Percentiles rank a stretch among this genome's conserved stretches.
These are phyloP conservation scores for Diplogelasinospora grovesii DNA, from an alignment of 495 filamentous ascomycete genomes.

Conservation along the genomic window DNA sequence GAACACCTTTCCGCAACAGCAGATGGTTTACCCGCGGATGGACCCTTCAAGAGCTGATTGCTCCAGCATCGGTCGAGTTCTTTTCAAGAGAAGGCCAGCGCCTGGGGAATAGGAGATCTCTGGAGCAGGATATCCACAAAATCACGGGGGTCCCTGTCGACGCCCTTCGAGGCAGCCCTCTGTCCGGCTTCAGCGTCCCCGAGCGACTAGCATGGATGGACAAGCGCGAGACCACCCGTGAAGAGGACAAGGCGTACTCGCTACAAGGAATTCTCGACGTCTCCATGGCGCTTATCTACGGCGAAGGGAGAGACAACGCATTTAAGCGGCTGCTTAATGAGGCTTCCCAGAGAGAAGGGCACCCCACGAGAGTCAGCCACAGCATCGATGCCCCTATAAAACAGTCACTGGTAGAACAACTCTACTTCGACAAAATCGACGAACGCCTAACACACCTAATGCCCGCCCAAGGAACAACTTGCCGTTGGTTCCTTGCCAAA, in stretches of 20 bases:
- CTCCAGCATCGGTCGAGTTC: background rate
- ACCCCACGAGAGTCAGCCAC: too few relatives aligned
- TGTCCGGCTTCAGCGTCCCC: background rate
- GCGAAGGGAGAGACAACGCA: background rate
- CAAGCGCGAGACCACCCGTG: conserved; percentile 1
- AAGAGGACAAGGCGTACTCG: conserved; percentile 3
- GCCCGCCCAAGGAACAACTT: conserved; percentile 27
- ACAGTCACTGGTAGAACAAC: too few relatives aligned
- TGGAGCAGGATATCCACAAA: background rate
- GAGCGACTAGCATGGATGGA: conserved; percentile 1
- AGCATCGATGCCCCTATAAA: too few relatives aligned
- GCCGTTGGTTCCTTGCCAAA: conserved; percentile 37
- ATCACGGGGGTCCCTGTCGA: background rate
- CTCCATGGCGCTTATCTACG: background rate
- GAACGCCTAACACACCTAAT: conserved; percentile 20
- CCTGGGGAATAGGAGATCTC: background rate
- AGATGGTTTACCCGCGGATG: conserved; percentile 3
- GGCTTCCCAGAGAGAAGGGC: too few relatives aligned
- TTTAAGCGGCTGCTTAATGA: conserved; percentile 12
- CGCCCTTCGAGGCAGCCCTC: background rate
- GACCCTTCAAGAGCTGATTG: too few relatives aligned
- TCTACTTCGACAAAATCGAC: conserved; percentile 29
- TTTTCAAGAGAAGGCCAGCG: background rate
- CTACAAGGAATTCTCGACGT: conserved; percentile 4
- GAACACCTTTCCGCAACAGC: background rate